These are phyloP conservation scores for Phytophthora ohioensis DNA, from an alignment of 352 stramenopile genomes.

Conservation along the genomic window DNA sequence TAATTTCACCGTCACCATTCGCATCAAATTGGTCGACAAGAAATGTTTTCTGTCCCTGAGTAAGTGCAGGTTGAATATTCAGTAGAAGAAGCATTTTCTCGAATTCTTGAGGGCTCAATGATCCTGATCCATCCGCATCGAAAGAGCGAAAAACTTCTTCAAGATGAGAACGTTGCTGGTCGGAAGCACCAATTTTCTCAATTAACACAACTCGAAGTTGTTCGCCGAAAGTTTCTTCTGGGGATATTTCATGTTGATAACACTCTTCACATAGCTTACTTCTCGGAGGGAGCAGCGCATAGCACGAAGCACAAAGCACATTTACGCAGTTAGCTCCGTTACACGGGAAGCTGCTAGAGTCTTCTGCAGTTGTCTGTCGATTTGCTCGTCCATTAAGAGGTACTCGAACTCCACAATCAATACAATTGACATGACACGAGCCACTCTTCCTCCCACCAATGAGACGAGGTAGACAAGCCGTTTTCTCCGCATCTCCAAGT, in stretches of 20 bases:
- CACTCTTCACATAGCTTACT: conserved; percentile 82
- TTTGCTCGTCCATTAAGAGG: conserved; percentile 43
- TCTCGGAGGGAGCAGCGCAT: conserved; percentile 45
- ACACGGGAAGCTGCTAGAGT: conserved; percentile 38
- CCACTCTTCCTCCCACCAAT: conserved; percentile 83
- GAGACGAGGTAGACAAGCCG: conserved; percentile 57
- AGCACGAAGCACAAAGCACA: conserved; percentile 67
- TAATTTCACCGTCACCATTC: conserved; percentile 77
- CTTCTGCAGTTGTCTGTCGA: not conserved
- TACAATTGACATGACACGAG: conserved; percentile 60
- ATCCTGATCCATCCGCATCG: conserved; percentile 69
- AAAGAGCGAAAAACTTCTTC: conserved; percentile 65
- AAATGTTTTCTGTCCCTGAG: conserved; percentile 49
- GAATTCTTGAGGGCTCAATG: conserved; percentile 70
- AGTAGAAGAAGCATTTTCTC: conserved; percentile 53
- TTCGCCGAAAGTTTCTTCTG: conserved; percentile 59
- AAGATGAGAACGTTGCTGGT: conserved; percentile 44
- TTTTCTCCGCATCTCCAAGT: conserved; percentile 65
- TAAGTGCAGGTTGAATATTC: conserved; percentile 65
- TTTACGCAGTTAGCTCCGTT: conserved; percentile 68
- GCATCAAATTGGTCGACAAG: conserved; percentile 75
- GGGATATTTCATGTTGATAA: conserved; percentile 68
- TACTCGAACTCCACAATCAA: conserved; percentile 60
- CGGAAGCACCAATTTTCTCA: conserved; percentile 62
- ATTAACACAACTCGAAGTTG: conserved; percentile 72